Conservation (phyloP, 108 stramenopile genomes). For the Nitzschia putrida region DNA sequence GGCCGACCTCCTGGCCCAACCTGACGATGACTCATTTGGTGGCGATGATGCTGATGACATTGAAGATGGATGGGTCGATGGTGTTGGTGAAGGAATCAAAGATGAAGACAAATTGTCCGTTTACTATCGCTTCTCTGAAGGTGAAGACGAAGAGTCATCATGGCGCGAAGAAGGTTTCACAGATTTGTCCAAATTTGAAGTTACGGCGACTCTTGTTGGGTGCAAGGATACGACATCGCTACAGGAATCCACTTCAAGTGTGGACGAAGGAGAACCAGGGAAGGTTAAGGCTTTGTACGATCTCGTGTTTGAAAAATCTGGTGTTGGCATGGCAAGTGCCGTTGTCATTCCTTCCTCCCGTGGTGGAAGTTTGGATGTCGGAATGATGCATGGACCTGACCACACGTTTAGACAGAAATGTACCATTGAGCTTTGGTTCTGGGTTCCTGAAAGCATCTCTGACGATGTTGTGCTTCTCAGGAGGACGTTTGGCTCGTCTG, state of each 20-base stretch:
- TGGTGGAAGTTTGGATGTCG: slow-evolving; percentile 82
- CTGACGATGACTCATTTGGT: slow-evolving; percentile 57
- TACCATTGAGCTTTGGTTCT: slow-evolving; percentile 84
- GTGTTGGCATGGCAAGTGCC: slow-evolving; percentile 56
- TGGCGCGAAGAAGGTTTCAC: slow-evolving; percentile 72
- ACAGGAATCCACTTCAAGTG: slow-evolving; percentile 75
- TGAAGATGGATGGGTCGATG: slow-evolving; percentile 74
- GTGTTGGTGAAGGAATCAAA: slow-evolving; percentile 78
- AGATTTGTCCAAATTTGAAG: slow-evolving; percentile 73
- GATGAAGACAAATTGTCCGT: slow-evolving; percentile 88
- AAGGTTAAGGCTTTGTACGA: slow-evolving; percentile 84
- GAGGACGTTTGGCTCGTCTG: slow-evolving; percentile 52
- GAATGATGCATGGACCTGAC: slow-evolving; percentile 68
- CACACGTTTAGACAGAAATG: slow-evolving; percentile 67
- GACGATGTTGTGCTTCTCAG: slow-evolving; percentile 70
- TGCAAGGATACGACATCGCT: slow-evolving; percentile 28
- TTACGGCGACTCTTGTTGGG: slow-evolving; percentile 47
- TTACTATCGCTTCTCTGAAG: slow-evolving; percentile 85
- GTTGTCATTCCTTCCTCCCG: slow-evolving; percentile 60
- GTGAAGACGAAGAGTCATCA: slow-evolving; percentile 71
- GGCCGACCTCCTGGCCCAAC: slow-evolving; percentile 64
- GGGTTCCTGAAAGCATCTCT: slow-evolving; percentile 57
- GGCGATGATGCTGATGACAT: slow-evolving; percentile 37
- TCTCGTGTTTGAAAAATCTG: slow-evolving; percentile 69
- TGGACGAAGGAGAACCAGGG: slow-evolving; percentile 85